phyloP scores from a whole-genome alignment of 2,329 filamentous ascomycete genomes.

The Aureobasidium uvarum region DNA sequence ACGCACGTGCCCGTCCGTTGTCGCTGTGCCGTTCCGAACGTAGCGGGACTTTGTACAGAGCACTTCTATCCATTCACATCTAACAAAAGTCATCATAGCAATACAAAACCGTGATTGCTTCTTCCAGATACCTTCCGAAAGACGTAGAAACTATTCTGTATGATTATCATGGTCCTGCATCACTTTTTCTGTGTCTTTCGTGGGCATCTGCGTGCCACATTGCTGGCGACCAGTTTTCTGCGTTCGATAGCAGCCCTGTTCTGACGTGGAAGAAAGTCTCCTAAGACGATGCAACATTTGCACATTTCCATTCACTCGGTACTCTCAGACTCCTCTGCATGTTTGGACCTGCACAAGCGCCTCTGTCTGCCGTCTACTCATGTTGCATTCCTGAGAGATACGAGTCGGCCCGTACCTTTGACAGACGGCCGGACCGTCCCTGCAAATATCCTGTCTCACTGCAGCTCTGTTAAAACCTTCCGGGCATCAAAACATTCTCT shows the following conservation, averaged over 20 bases:
- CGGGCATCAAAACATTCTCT: slow-evolving; percentile 1
- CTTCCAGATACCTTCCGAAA: neutral
- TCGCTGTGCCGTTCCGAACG: neutral
- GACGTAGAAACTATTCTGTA: neutral
- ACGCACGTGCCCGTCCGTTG: neutral
- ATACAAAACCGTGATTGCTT: neutral
- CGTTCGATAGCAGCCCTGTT: neutral
- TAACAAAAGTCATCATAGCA: neutral
- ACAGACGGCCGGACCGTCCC: neutral
- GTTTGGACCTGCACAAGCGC: slow-evolving; percentile 20
- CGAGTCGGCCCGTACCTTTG: slow-evolving; percentile 6
- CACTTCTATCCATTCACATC: neutral
- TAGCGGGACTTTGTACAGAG: neutral
- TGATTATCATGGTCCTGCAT: neutral
- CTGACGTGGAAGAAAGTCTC: neutral
- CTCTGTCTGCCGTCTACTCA: slow-evolving; percentile 7
- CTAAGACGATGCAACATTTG: neutral
- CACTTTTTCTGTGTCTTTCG: neutral
- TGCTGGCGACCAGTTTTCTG: neutral
- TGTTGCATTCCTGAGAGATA: neutral
- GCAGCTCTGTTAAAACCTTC: slow-evolving; percentile 2
- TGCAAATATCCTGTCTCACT: neutral
- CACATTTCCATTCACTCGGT: slow-evolving; percentile 27
- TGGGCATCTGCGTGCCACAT: neutral
- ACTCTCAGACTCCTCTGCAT: slow-evolving; percentile 3